Evolutionary conservation across 768 basidiomycete genomes (phyloP).

Genomic region (Ephemerocybe angulata): DNA sequence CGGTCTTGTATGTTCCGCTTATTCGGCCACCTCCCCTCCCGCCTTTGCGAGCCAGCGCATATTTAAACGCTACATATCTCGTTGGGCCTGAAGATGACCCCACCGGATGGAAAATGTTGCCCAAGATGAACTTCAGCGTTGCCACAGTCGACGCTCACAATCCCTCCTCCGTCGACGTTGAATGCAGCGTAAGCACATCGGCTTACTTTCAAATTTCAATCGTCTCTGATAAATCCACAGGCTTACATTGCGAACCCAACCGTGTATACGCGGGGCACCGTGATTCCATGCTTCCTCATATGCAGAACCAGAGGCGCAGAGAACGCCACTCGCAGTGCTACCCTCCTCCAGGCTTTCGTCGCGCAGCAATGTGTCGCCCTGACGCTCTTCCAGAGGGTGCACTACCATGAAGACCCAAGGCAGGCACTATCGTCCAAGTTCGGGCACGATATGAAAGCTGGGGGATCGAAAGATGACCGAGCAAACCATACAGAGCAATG

Average conservation of each 20-base stretch:
- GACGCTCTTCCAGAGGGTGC: not conserved
- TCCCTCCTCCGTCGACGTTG: not conserved
- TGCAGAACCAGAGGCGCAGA: not conserved
- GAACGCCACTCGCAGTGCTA: not conserved
- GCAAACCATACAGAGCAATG: not conserved
- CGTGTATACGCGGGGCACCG: constrained; percentile 1
- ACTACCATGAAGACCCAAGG: not conserved
- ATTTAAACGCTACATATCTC: not conserved
- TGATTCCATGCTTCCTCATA: constrained; percentile 9
- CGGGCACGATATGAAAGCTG: not conserved
- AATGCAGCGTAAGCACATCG: not conserved
- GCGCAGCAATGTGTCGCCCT: not conserved
- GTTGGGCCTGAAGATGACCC: constrained; percentile 3
- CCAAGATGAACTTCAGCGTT: not conserved
- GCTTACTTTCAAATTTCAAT: not conserved
- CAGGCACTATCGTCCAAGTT: not conserved
- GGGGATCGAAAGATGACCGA: not conserved
- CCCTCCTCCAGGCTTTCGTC: not conserved
- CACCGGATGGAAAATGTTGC: not conserved
- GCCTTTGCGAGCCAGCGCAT: not conserved
- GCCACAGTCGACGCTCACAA: not conserved
- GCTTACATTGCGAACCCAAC: constrained; percentile 6
- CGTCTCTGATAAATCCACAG: not conserved
- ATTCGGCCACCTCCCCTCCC: not conserved
- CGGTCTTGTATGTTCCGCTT: constrained; percentile 4